These are phyloP conservation scores for Xeromyces bisporus DNA, from an alignment of 495 filamentous ascomycete genomes.

Conservation along the genomic window DNA sequence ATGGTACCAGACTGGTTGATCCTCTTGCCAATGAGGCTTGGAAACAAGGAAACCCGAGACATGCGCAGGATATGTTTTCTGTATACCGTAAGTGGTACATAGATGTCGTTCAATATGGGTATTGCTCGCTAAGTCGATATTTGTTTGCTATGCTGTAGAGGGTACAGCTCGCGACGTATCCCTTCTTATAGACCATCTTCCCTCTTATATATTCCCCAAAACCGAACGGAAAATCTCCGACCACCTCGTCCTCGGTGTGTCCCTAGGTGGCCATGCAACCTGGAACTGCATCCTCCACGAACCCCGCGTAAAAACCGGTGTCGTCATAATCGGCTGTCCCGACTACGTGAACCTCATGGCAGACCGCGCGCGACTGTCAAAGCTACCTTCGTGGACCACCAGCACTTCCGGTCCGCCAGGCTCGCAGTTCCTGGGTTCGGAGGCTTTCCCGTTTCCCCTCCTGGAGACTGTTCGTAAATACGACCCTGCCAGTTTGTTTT, in stretches of 20 bases:
- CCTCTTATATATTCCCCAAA: constrained; percentile 53
- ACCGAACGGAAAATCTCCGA: constrained; percentile 37
- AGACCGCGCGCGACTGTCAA: constrained; percentile 61
- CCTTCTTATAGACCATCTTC: constrained; percentile 51
- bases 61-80: constrained; percentile 80
- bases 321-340: constrained; percentile 75
- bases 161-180: constrained; percentile 64
- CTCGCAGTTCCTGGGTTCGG: constrained; percentile 50
- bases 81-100: constrained; percentile 29
- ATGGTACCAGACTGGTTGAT: constrained; percentile 53
- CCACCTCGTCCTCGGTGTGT: constrained; percentile 65
- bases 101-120: neutral
- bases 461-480: constrained; percentile 40
- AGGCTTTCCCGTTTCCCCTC: constrained; percentile 54
- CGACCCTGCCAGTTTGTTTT: constrained; percentile 55
- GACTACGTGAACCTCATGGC: constrained; percentile 67
- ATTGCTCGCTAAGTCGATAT: neutral
- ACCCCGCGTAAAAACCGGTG: constrained; percentile 53
- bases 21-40: constrained; percentile 51
- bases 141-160: constrained; percentile 17
- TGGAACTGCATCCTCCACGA: constrained; percentile 73
- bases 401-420: constrained; percentile 39
- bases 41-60: constrained; percentile 60
- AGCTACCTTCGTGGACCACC: constrained; percentile 41
- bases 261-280: constrained; percentile 73